Conservation (phyloP, 1,284 basidiomycete species). For the Boletus sp. region DNA sequence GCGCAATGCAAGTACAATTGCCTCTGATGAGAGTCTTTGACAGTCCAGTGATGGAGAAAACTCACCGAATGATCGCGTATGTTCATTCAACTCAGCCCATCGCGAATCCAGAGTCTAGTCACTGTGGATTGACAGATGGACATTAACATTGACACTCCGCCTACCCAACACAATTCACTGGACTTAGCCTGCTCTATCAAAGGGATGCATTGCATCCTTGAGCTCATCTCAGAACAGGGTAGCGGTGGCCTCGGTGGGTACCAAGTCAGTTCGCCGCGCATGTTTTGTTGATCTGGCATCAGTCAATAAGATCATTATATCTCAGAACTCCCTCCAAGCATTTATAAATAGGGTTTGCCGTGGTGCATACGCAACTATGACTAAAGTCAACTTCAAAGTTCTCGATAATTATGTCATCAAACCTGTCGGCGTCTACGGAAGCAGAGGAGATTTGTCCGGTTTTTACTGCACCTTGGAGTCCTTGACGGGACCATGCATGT, state of each 20-base stretch:
- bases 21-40: conserved; percentile 27
- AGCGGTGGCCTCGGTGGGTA: conserved; percentile 53
- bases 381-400: conserved; percentile 54
- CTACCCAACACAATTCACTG: conserved; percentile 19
- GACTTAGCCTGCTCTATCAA: conserved; percentile 39
- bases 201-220: conserved; percentile 55
- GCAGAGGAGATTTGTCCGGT: conserved; percentile 51
- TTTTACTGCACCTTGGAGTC: conserved; percentile 42
- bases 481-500: conserved; percentile 46
- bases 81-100: background rate
- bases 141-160: conserved; percentile 22
- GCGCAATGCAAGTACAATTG: background rate
- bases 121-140: conserved; percentile 28
- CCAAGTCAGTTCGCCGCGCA: background rate
- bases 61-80: conserved; percentile 16
- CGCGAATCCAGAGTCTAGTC: background rate
- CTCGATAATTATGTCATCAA: conserved; percentile 49
- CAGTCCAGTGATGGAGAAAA: conserved; percentile 23
- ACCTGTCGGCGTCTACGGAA: conserved; percentile 61
- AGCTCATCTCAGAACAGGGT: conserved; percentile 54
- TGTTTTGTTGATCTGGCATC: background rate
- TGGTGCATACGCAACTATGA: conserved; percentile 51
- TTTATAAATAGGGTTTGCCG: conserved; percentile 51
- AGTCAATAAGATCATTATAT: conserved; percentile 65
- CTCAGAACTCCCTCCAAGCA: conserved; percentile 46